Conservation (phyloP, 2,329 filamentous ascomycete species). For the Penicillium decumbens region DNA sequence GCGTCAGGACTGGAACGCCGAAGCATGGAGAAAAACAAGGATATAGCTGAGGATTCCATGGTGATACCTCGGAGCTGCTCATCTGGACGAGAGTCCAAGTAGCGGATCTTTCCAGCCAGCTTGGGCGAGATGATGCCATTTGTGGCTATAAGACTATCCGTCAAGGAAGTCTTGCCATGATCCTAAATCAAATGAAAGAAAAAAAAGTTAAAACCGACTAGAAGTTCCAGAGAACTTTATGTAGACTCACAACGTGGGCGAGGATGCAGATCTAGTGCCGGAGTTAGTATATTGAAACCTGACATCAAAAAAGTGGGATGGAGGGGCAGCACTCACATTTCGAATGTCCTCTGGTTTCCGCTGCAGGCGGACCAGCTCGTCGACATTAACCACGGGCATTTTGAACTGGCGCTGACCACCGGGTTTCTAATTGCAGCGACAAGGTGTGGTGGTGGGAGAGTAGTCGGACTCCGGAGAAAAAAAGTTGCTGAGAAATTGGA, state of each 20-base stretch:
- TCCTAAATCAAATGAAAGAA: constrained; percentile 51
- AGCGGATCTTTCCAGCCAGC: constrained; percentile 94
- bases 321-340: constrained; percentile 63
- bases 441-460: constrained; percentile 13
- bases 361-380: constrained; percentile 87
- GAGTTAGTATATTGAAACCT: constrained; percentile 29
- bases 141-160: constrained; percentile 91
- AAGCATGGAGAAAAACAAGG: constrained; percentile 88
- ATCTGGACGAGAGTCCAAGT: constrained; percentile 91
- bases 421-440: constrained; percentile 7
- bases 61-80: constrained; percentile 95
- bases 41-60: constrained; percentile 99
- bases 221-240: not conserved
- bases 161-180: constrained; percentile 96
- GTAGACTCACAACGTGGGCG: constrained; percentile 71
- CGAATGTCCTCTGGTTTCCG: constrained; percentile 80
- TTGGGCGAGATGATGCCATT: constrained; percentile 99
- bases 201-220: not conserved
- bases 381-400: constrained; percentile 89
- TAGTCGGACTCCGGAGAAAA: constrained; percentile 13
- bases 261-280: constrained; percentile 77
- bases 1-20: constrained; percentile 66
- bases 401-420: constrained; percentile 29
- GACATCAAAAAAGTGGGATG: constrained; percentile 28
- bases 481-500: constrained; percentile 22